Evolutionary conservation across 2,329 filamentous ascomycete species (phyloP).

Genomic region (Ilyonectria destructans): DNA sequence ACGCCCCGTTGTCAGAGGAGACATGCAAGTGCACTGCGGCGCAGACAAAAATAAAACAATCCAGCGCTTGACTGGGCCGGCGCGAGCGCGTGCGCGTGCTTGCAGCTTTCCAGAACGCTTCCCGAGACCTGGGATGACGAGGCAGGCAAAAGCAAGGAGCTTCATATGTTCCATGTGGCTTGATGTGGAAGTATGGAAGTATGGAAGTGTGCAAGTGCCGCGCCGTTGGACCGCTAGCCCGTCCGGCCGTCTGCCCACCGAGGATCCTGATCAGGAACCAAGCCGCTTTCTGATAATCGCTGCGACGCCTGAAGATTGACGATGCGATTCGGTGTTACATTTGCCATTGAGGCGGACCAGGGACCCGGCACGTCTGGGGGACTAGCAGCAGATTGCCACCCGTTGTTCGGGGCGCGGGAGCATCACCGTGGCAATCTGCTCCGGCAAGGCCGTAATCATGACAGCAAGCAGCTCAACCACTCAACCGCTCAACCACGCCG

Average conservation of each 20-base stretch:
- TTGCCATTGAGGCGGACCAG: conserved; percentile 34
- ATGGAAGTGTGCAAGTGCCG: conserved; percentile 15
- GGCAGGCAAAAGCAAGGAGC: conserved; percentile 18
- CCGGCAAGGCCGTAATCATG: conserved; percentile 13
- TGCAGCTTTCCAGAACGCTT: conserved; percentile 32
- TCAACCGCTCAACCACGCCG: neutral
- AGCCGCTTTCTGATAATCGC: conserved; percentile 25
- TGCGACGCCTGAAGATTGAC: conserved; percentile 44
- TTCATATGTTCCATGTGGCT: conserved; percentile 14
- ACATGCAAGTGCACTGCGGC: conserved; percentile 13
- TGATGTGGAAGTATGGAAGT: conserved; percentile 5
- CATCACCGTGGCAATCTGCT: conserved; percentile 21
- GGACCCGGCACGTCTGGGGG: conserved; percentile 28
- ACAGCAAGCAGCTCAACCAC: neutral
- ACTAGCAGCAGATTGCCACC: conserved; percentile 1
- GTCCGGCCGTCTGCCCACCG: conserved; percentile 3
- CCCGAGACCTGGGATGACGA: conserved; percentile 13
- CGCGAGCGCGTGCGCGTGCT: conserved; percentile 7
- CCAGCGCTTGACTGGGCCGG: conserved; percentile 19
- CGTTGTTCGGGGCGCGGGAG: neutral
- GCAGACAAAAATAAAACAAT: conserved; percentile 26
- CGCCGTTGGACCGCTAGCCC: conserved; percentile 5
- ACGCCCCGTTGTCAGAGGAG: conserved; percentile 15
- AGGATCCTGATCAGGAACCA: conserved; percentile 12
- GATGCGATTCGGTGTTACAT: conserved; percentile 48